Base-by-base conservation (phyloP, 768 basidiomycete species). In the Pisolithus sp. region DNA sequence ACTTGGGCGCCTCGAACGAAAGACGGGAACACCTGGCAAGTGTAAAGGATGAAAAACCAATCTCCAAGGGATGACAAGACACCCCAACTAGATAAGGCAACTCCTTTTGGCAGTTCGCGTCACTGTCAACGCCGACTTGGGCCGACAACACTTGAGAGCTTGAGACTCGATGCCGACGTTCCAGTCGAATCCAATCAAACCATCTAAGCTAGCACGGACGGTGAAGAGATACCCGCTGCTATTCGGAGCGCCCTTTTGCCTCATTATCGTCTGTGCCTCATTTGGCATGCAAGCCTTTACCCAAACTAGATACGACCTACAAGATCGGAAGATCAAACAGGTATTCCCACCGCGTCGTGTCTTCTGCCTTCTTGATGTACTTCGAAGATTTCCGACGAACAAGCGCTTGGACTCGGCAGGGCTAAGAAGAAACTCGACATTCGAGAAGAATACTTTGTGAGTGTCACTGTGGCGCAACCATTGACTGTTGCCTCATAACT, bases 401-500 rank as follows among this genome's bases (percentile, higher is more conserved):
- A 93, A 58, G 86, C 89, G 55, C 74, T 94, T 20, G 78, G 82
- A 9, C 72, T 93, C 59, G 76, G 84, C 55, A 80, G 76, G 63
- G 72, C 72, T 50, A 76, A 85, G 69, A 86, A 85, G 71, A 87
- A 82, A 72, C 84, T 96, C 53, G 94, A 98, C 68, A 88, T 96
- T 17, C 75, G 91, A 49, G 95, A 97, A 65, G 94, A 96, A 64
- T 99, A 98, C 68, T 97, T 86, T 64, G 94, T 96, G 70, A 70
- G 92, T 83, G 48, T 38, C 52, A 20, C 23, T 21, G n/a, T 31
- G 2, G 17, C 24, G 12, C 15, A 43, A 48, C 50, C 12, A 31
- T 17, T 49, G 21, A 5, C 23, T 13, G 9, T 2, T 17, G 23
- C 26, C 40, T 38, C 31, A 28, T 36, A 43, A 26, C 30, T 3